Evolutionary conservation across 805 yeast genomes (phyloP), one percentile per base, ranked within the genome.

Genomic region (Saturnispora silvae): DNA sequence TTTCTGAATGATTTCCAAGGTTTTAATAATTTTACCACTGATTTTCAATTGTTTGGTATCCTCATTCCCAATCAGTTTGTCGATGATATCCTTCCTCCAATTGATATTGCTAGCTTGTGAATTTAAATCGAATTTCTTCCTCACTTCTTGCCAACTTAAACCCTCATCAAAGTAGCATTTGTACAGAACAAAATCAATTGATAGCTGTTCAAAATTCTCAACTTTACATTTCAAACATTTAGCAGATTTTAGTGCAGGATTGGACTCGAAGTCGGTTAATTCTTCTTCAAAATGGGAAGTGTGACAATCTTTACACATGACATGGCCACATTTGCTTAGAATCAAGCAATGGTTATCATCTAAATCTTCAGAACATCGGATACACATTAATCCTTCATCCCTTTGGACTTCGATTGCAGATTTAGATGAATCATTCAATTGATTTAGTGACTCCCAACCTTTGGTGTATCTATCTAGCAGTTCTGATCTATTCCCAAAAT

Each of bases 271-370:
- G 15, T 49, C 59, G 1, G 54, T 43, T 40, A 62, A 71, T 38
- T 45, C 56, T 53, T 58, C 42, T 49, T 59, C 59, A 45, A 65
- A 63, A 48, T 75, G 77, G 20, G 67, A 65, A 3, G 60, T 69
- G 24, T 69, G 59, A 48, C 86, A 75, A 31, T 69, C 73, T 18
- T 54, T 53, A 54, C 96, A 85, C 1, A 82, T 53, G 44, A 71
- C 62, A 56, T 85, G 95, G 1, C 94, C 94, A 67, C 96, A 85
- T 2, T 63, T 72, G 42, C 60, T 64, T 38, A 68, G 66, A 24
- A 72, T 50, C n/a, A 61, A 50, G 16, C 68, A 60, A 5, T 64
- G 54, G n/a, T 59, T 62, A 17, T 63, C 67, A 42, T 61, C 61
- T 23, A 64, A 51, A 2, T 63, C 63, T 37, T 81, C 85, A 44